Conservation (phyloP, 2,329 filamentous ascomycete genomes). For the Alternaria rosae region DNA sequence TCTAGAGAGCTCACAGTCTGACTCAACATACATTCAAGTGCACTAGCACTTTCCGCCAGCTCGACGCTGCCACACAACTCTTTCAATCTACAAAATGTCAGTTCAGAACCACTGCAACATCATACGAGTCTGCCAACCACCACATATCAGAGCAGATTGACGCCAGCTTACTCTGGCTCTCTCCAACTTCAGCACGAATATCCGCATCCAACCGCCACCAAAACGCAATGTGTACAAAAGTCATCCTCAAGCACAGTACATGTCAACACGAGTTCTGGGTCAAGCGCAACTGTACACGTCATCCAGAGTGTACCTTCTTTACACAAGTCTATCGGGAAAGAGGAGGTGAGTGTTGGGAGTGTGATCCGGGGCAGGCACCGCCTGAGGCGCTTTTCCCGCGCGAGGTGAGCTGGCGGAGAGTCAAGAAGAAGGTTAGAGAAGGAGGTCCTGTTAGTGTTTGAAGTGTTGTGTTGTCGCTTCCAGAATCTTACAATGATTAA, state of each 20-base stretch:
- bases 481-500: neutral
- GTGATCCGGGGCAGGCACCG: conserved; percentile 31
- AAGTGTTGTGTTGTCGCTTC: neutral
- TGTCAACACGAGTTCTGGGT: conserved; percentile 31
- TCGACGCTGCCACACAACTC: neutral
- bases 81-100: neutral
- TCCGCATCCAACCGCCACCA: neutral
- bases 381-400: conserved; percentile 29
- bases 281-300: conserved; percentile 25
- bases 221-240: conserved; percentile 30
- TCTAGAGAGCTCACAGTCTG: neutral
- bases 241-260: conserved; percentile 29
- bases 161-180: neutral
- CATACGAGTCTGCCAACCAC: neutral
- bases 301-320: conserved; percentile 18
- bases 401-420: conserved; percentile 26
- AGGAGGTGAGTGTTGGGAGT: conserved; percentile 35
- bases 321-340: conserved; percentile 27
- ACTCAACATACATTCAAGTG: neutral
- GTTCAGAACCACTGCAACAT: neutral
- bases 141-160: neutral
- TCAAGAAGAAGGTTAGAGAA: conserved; percentile 8
- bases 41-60: neutral
- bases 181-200: neutral
- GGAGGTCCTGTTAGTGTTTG: conserved; percentile 9